Percentiles rank a stretch among this genome's conserved stretches.
phyloP scores from a whole-genome alignment of 2,329 filamentous ascomycete genomes.

The Aspergillus amoenus region DNA sequence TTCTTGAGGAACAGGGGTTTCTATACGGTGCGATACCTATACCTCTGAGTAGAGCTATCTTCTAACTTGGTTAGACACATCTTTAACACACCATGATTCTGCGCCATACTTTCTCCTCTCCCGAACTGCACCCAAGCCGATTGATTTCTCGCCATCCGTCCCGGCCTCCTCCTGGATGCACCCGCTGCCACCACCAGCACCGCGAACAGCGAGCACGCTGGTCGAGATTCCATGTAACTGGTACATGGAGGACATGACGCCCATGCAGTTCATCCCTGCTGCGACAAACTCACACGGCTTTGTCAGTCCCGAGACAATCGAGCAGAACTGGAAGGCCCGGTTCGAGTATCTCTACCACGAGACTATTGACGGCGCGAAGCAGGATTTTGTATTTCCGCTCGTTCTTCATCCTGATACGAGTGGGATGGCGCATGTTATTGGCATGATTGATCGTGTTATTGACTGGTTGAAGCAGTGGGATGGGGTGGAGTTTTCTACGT shows the following conservation, averaged over 20 bases:
- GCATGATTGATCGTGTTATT: slow-evolving; percentile 56
- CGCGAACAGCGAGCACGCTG: slow-evolving; percentile 29
- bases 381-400: slow-evolving; percentile 50
- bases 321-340: slow-evolving; percentile 61
- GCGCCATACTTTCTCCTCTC: slow-evolving; percentile 41
- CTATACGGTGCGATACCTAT: slow-evolving; percentile 35
- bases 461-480: slow-evolving; percentile 48
- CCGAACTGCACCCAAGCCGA: slow-evolving; percentile 36
- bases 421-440: slow-evolving; percentile 61
- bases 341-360: slow-evolving; percentile 35
- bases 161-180: slow-evolving; percentile 48
- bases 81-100: slow-evolving; percentile 44
- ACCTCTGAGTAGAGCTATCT: neutral
- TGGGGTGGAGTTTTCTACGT: slow-evolving; percentile 28
- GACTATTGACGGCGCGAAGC: slow-evolving; percentile 51
- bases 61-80: slow-evolving; percentile 31
- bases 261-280: slow-evolving; percentile 47
- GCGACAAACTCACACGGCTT: slow-evolving; percentile 57
- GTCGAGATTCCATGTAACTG: slow-evolving; percentile 47
- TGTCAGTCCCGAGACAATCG: slow-evolving; percentile 56
- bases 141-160: slow-evolving; percentile 44
- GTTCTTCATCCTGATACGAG: slow-evolving; percentile 60
- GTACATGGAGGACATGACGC: slow-evolving; percentile 50
- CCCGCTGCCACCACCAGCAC: slow-evolving; percentile 30
- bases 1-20: slow-evolving; percentile 43